Percentiles rank a stretch among this genome's conserved stretches.
Evolutionary conservation across 2,329 filamentous ascomycete genomes (phyloP).

Genomic region (Cephalotrichum gorgonifer): DNA sequence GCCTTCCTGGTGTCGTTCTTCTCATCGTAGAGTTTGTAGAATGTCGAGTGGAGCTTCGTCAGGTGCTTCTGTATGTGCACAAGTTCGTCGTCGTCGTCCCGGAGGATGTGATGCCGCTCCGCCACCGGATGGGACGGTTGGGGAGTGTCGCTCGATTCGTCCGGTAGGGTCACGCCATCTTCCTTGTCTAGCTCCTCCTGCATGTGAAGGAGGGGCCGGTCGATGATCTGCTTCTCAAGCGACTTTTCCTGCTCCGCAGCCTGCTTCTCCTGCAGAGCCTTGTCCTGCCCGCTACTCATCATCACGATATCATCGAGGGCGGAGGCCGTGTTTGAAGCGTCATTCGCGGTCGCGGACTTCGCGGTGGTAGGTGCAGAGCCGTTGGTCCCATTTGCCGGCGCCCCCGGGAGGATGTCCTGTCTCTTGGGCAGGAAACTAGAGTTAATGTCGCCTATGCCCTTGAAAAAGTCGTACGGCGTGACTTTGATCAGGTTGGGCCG

Average conservation of each 20-base stretch:
- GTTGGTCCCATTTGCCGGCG: not conserved
- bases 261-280: constrained; percentile 60
- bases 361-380: not conserved
- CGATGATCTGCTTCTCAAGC: constrained; percentile 78
- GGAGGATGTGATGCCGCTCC: constrained; percentile 62
- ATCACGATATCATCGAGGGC: constrained; percentile 67
- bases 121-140: constrained; percentile 17
- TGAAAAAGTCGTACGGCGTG: constrained; percentile 92
- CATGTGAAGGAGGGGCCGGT: constrained; percentile 81
- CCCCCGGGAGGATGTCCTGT: constrained; percentile 35
- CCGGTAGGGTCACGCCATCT: constrained; percentile 27
- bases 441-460: constrained; percentile 97
- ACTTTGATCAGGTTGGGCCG: constrained; percentile 91
- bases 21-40: constrained; percentile 72
- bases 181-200: constrained; percentile 86
- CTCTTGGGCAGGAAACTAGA: constrained; percentile 88
- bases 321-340: constrained; percentile 11
- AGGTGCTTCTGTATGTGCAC: constrained; percentile 66
- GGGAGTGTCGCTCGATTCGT: constrained; percentile 14
- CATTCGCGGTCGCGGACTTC: not conserved
- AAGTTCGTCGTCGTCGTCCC: constrained; percentile 81
- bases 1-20: constrained; percentile 15
- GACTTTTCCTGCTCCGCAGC: constrained; percentile 77
- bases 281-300: constrained; percentile 63
- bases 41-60: constrained; percentile 62